Evolutionary conservation across 2,329 filamentous ascomycete genomes (phyloP), one percentile per base, ranked within the genome.

Genomic region (Neurospora crassa): DNA sequence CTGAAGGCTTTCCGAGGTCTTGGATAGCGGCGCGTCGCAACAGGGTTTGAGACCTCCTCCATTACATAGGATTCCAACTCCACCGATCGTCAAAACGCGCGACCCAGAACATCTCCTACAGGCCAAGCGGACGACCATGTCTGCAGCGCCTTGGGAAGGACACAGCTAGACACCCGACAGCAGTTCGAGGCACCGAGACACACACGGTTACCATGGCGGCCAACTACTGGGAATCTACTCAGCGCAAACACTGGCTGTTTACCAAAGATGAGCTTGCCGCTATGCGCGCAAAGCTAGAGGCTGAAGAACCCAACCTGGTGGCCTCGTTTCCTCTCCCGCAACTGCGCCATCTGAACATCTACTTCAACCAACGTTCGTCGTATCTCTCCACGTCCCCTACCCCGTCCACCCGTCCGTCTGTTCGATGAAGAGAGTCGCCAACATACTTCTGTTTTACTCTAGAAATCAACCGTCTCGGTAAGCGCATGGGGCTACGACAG

Each of bases 141-240:
- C 53, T 59, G 53, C 45, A 20, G 8, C 67, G 29, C 41, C 69
- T 40, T 69, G 24, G 18, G 43, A 63, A 70, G 40, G 14, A 70
- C n/a, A 11, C n/a, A 37, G 40, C n/a, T 70, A 70, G 12, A 40
- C 37, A 43, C 34, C 34, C 7, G 34, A 37, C 67, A 67, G 18
- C 53, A 40, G 67, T 14, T 69, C 69, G 42, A 20, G 34, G 34
- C 34, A 37, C 7, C 8, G 34, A 37, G 34, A 37, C 34, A 37
- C 7, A 37, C 24, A 70, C 68, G 14, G 67, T 59, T 70, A 77
- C 72, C 70, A 97, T 97, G 95, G 93, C 95, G 42, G 92, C 94
- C 79, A 97, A 95, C 82, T 99, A 95, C 83, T 99, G 94, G 94
- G 91, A 93, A 74, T 98, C 96, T 70, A 96, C 93, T 37, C 96